Evolutionary conservation across 352 stramenopile genomes (phyloP).

Genomic region (Phytophthora cryptogea): DNA sequence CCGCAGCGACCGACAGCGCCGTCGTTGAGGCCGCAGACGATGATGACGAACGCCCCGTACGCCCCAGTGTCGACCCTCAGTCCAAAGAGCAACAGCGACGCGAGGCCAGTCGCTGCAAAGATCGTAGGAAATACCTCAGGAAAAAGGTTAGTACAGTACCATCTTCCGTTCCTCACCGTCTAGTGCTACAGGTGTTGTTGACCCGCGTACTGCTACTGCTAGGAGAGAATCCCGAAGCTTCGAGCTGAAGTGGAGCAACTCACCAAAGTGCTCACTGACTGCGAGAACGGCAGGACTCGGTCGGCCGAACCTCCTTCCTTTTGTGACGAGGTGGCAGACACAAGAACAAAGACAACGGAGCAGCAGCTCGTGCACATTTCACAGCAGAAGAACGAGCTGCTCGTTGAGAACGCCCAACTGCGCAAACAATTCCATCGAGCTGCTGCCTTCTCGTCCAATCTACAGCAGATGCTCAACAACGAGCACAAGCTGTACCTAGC

Average conservation of each 20-base stretch:
- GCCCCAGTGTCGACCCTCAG: not conserved
- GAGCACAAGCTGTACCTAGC: conserved; percentile 39
- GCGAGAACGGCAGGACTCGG: conserved; percentile 11
- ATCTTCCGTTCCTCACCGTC: not conserved
- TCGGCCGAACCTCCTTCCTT: not conserved
- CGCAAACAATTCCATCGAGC: conserved; percentile 31
- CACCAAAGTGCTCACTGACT: conserved; percentile 17
- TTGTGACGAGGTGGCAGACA: not conserved
- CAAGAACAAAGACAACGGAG: conserved; percentile 11
- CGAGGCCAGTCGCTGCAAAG: conserved; percentile 27
- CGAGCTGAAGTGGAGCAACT: conserved; percentile 25
- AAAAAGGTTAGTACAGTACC: conserved; percentile 29
- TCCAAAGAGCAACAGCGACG: conserved; percentile 29
- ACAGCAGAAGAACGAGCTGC: conserved; percentile 26
- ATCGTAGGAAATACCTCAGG: conserved; percentile 37
- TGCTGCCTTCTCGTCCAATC: conserved; percentile 10
- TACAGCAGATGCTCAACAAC: conserved; percentile 35
- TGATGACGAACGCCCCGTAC: not conserved
- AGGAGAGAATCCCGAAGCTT: conserved; percentile 31
- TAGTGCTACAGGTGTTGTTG: no score
- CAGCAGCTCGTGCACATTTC: conserved; percentile 17
- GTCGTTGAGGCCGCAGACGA: conserved; percentile 7
- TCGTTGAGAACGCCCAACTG: conserved; percentile 34
- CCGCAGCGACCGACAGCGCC: not conserved
- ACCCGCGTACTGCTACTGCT: no score